Conservation (phyloP, 1,284 basidiomycete genomes). For the Tranzscheliella williamsii region DNA sequence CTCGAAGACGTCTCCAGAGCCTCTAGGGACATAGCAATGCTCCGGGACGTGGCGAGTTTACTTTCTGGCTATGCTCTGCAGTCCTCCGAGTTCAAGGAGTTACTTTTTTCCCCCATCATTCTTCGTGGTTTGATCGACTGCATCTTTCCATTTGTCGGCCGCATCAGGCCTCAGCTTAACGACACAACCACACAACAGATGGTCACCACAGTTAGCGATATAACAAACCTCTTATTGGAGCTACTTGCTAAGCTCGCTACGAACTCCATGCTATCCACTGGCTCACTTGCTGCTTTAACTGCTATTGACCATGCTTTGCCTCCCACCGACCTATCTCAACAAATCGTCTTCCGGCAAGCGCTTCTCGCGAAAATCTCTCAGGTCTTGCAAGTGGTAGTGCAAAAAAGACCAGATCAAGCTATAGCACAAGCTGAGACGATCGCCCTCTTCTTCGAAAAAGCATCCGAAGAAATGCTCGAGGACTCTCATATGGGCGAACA, state of each 20-base stretch:
- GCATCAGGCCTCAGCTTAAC: not conserved
- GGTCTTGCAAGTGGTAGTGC: constrained; percentile 2
- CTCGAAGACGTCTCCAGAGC: constrained; percentile 25
- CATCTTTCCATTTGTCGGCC: constrained; percentile 19
- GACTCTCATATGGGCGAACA: constrained; percentile 19
- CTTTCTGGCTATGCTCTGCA: constrained; percentile 20
- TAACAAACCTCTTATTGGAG: constrained; percentile 13
- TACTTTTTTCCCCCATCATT: constrained; percentile 50
- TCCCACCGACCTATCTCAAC: constrained; percentile 31
- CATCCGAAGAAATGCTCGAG: constrained; percentile 31
- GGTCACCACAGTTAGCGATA: constrained; percentile 1
- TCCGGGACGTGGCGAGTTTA: constrained; percentile 37
- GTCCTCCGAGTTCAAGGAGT: constrained; percentile 23
- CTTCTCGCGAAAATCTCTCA: constrained; percentile 11
- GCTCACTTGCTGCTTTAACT: constrained; percentile 25
- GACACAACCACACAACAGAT: too few species aligned
- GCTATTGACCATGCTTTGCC: constrained; percentile 34
- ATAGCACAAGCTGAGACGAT: constrained; percentile 7
- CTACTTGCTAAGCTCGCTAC: constrained; percentile 32
- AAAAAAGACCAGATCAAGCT: constrained; percentile 3
- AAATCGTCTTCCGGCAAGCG: constrained; percentile 19
- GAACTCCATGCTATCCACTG: constrained; percentile 28
- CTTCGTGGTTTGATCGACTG: constrained; percentile 46
- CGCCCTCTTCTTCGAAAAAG: constrained; percentile 27
- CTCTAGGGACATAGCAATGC: constrained; percentile 14